These are phyloP conservation scores for Colletotrichum liaoningense DNA, from an alignment of 2,329 filamentous ascomycete genomes.

Conservation along the genomic window DNA sequence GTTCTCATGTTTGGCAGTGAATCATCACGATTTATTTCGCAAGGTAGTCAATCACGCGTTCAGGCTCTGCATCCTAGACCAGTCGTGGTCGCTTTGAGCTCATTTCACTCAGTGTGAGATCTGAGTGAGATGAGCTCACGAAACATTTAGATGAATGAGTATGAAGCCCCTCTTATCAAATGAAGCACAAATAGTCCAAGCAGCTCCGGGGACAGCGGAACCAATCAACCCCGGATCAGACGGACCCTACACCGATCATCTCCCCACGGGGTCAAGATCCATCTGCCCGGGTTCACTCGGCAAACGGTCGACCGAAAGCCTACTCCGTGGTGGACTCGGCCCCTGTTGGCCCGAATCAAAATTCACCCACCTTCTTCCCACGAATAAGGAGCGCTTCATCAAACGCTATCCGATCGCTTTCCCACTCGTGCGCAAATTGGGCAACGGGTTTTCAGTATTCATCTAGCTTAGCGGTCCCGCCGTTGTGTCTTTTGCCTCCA, in stretches of 20 bases:
- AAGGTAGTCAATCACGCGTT: too few species aligned
- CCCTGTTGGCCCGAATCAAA: conserved; percentile 4
- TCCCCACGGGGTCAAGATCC: not conserved
- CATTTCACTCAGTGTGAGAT: not conserved
- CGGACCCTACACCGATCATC: not conserved
- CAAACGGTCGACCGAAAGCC: conserved; percentile 7
- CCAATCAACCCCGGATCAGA: conserved; percentile 8
- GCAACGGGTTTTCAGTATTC: not conserved
- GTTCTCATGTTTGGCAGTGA: too few species aligned
- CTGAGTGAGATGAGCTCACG: too few species aligned
- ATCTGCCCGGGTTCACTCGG: not conserved
- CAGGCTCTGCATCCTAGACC: too few species aligned
- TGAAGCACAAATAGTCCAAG: not conserved
- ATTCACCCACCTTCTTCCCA: not conserved
- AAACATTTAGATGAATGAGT: too few species aligned
- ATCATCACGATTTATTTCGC: too few species aligned
- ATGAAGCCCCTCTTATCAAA: not conserved
- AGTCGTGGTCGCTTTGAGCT: not conserved
- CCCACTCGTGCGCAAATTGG: not conserved
- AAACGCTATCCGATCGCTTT: not conserved
- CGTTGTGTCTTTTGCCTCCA: not conserved
- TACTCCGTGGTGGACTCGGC: not conserved
- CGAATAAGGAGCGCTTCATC: conserved; percentile 2
- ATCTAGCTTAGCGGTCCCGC: conserved; percentile 28
- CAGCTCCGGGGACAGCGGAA: not conserved